These are phyloP conservation scores for Alisma plantagoaquatica DNA, from an alignment of 106 monocot genomes.

Conservation along the genomic window DNA sequence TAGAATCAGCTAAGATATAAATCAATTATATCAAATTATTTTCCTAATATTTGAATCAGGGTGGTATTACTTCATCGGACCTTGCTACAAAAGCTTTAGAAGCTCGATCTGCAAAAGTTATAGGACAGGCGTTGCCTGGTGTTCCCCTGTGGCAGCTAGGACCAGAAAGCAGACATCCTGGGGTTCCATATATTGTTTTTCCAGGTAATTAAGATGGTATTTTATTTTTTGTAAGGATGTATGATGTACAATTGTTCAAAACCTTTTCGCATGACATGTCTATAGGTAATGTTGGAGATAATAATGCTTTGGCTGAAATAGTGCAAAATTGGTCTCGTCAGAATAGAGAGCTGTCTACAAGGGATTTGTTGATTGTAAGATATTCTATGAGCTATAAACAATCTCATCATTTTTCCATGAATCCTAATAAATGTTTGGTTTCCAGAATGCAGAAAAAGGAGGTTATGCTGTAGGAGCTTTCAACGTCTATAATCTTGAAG, in stretches of 20 bases:
- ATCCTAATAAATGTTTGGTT: too few species aligned
- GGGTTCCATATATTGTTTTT: conserved; percentile 92
- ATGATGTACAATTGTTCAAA: too few species aligned
- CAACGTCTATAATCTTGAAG: conserved; percentile 97
- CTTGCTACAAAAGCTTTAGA: conserved; percentile 93
- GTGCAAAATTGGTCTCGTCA: conserved; percentile 60
- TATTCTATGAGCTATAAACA: conserved; percentile 1
- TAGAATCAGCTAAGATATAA: too few species aligned
- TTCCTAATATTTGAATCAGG: too few species aligned
- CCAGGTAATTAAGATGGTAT: conserved; percentile 83
- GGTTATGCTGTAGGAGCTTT: conserved; percentile 97
- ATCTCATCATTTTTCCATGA: too few species aligned
- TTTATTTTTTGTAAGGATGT: too few species aligned
- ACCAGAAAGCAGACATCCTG: conserved; percentile 80
- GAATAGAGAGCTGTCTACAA: conserved; percentile 38
- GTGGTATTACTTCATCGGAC: conserved; percentile 99
- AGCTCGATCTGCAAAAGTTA: conserved; percentile 63
- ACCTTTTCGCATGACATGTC: neutral
- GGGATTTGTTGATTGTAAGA: conserved; percentile 75
- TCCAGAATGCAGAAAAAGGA: conserved; percentile 83
- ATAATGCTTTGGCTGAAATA: conserved; percentile 64
- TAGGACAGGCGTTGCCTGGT: conserved; percentile 90
- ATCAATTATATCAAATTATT: too few species aligned
- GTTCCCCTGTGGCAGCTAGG: conserved; percentile 89
- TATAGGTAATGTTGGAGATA: conserved; percentile 90